Conservation (phyloP, 2,329 filamentous ascomycete genomes). For the Fusarium verrucosum region DNA sequence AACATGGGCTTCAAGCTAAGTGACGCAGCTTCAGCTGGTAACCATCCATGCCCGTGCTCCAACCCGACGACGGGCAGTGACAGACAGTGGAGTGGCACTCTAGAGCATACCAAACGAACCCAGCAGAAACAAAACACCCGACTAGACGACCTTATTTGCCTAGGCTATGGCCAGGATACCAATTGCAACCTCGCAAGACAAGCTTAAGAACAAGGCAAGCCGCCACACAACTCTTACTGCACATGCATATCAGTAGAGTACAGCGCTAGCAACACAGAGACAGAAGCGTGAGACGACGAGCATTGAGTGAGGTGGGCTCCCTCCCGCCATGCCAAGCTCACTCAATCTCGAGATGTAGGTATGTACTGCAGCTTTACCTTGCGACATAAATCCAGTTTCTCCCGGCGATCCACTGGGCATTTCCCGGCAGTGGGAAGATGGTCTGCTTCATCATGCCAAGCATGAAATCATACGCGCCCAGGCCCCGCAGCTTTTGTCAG, state of each 20-base stretch:
- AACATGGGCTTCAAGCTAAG: conserved; percentile 16
- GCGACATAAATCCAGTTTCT: conserved; percentile 17
- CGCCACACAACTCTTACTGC: conserved; percentile 9
- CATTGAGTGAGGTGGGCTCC: conserved; percentile 19
- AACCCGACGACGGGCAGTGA: conserved; percentile 6
- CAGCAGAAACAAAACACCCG: conserved; percentile 30
- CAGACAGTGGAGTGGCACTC: conserved; percentile 12
- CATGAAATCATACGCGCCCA: conserved; percentile 43
- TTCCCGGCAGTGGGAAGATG: conserved; percentile 10
- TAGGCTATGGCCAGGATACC: conserved; percentile 14
- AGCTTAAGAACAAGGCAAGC: conserved; percentile 9
- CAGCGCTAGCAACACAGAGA: conserved; percentile 24
- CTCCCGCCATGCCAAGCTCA: conserved; percentile 21
- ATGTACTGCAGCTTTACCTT: conserved; percentile 12
- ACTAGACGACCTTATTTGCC: conserved; percentile 12
- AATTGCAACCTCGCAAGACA: conserved; percentile 19
- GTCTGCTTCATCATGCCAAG: conserved; percentile 30
- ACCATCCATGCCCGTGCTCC: conserved; percentile 12
- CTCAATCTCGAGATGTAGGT: conserved; percentile 16
- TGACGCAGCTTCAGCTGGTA: conserved; percentile 44
- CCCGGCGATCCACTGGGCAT: conserved; percentile 13
- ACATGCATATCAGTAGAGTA: neutral
- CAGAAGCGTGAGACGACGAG: conserved; percentile 1
- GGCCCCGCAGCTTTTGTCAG: conserved; percentile 27
- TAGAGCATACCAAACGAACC: conserved; percentile 21